These are phyloP conservation scores for Sequoiadendron giganteum DNA, from an alignment of 75 land plant genomes.

Conservation along the genomic window DNA sequence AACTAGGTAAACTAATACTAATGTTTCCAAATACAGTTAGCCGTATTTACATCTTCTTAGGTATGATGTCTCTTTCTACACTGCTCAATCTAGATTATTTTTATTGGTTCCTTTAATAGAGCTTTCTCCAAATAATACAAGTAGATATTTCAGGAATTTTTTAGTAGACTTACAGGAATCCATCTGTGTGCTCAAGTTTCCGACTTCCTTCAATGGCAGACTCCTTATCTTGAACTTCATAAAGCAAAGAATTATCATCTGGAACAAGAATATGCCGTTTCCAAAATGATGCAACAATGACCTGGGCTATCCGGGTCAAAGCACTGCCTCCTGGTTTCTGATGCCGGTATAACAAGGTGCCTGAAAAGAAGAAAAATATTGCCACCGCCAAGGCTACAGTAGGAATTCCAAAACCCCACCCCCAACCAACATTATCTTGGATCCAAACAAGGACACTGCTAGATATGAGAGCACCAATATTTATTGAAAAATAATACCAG, in stretches of 20 bases:
- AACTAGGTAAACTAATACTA: neutral
- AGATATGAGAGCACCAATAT: slow-evolving; percentile 79
- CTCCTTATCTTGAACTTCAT: slow-evolving; percentile 50
- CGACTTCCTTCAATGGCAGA: slow-evolving; percentile 63
- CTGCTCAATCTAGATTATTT: neutral
- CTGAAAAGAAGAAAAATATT: slow-evolving; percentile 48
- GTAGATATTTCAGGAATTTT: neutral
- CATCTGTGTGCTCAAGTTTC: slow-evolving; percentile 69
- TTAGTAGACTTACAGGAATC: slow-evolving; percentile 41
- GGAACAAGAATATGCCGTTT: slow-evolving; percentile 22
- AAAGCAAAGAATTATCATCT: slow-evolving; percentile 24
- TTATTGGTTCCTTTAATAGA: neutral
- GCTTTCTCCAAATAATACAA: neutral
- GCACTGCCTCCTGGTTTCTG: slow-evolving; percentile 63
- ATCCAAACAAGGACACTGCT: slow-evolving; percentile 79
- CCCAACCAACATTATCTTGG: slow-evolving; percentile 87
- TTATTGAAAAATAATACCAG: slow-evolving; percentile 90
- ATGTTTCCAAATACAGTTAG: neutral
- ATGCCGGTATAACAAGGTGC: slow-evolving; percentile 32
- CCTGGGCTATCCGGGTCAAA: slow-evolving; percentile 40
- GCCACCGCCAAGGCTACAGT: slow-evolving; percentile 69
- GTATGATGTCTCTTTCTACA: neutral
- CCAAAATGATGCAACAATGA: slow-evolving; percentile 29
- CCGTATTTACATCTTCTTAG: neutral
- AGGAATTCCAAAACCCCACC: slow-evolving; percentile 85